A percentile compares a stretch with the other conserved stretches of the same genome.
These are phyloP conservation scores for Pythium aquatile DNA, from an alignment of 352 stramenopile genomes.

Conservation along the genomic window DNA sequence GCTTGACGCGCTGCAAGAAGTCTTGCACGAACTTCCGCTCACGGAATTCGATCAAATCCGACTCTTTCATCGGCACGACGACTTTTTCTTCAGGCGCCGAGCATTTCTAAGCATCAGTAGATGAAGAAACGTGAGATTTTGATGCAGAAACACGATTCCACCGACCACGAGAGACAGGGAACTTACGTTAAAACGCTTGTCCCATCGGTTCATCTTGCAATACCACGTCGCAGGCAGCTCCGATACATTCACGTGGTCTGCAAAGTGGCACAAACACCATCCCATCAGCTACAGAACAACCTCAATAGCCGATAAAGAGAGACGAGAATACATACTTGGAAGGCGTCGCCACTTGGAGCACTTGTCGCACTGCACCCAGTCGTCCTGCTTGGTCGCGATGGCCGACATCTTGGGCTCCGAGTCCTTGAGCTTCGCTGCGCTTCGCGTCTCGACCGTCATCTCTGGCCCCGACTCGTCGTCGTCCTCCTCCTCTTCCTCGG, in stretches of 20 bases:
- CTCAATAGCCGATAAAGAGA: background rate
- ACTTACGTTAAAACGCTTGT: constrained; percentile 74
- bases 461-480: constrained; percentile 22
- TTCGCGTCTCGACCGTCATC: constrained; percentile 56
- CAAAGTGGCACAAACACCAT: background rate
- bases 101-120: constrained; percentile 54
- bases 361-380: constrained; percentile 87
- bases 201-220: constrained; percentile 87
- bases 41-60: constrained; percentile 58
- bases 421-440: constrained; percentile 49
- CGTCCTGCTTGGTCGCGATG: constrained; percentile 71
- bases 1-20: constrained; percentile 67
- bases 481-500: constrained; percentile 22
- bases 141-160: background rate
- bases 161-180: background rate
- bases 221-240: constrained; percentile 76
- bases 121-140: background rate
- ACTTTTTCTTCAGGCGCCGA: constrained; percentile 66
- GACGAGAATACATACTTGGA: constrained; percentile 45
- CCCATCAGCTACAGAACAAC: background rate
- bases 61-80: constrained; percentile 60
- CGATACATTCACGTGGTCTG: constrained; percentile 77
- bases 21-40: constrained; percentile 67
- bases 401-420: constrained; percentile 43
- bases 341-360: constrained; percentile 82